Conservation (phyloP, 31 red algal genomes). For the Pterothamnion heteromorphum region DNA sequence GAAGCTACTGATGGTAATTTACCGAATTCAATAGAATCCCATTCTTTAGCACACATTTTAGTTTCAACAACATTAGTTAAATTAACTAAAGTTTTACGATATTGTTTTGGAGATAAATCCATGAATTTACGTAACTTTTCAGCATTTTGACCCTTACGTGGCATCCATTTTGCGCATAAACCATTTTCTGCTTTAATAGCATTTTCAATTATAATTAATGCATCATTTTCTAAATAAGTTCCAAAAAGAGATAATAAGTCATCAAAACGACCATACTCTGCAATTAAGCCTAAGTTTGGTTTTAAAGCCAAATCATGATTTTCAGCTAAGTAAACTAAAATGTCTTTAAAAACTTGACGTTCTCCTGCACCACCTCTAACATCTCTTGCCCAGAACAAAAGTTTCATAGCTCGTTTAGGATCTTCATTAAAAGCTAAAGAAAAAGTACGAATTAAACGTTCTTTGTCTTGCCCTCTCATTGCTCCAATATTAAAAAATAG, state of each 20-base stretch:
- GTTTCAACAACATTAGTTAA: not conserved
- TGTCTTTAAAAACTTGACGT: slow-evolving; percentile 1
- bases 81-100: not conserved
- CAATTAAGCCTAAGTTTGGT: not conserved
- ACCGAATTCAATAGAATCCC: not conserved
- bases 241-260: slow-evolving; percentile 7
- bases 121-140: not conserved
- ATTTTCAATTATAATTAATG: not conserved
- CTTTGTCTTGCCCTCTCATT: not conserved
- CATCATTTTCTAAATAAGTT: not conserved
- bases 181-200: not conserved
- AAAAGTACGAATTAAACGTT: not conserved
- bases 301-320: not conserved
- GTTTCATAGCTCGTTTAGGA: not conserved
- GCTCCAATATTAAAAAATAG: not conserved
- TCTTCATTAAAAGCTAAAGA: not conserved
- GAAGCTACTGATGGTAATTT: not conserved
- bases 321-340: not conserved
- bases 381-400: not conserved
- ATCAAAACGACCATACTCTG: slow-evolving; percentile 9
- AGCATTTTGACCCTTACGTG: not conserved
- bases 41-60: not conserved
- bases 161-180: not conserved
- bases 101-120: not conserved
- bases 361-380: not conserved